Conservation (phyloP, 352 stramenopile species). For the Thraustochytrium sp. region DNA sequence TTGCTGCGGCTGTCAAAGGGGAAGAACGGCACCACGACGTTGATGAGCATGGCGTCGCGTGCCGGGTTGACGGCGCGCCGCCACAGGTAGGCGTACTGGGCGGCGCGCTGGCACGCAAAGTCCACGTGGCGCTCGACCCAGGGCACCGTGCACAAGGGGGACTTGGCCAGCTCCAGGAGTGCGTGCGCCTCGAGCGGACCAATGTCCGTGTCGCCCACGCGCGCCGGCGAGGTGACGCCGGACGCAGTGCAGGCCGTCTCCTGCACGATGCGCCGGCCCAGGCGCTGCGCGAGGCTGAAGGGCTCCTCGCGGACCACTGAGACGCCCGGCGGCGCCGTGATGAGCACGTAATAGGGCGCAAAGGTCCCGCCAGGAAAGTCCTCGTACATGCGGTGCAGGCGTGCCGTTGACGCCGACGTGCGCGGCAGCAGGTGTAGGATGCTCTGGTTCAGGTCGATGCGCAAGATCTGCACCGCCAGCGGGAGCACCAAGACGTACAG, state of each 20-base stretch:
- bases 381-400: background rate
- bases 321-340: background rate
- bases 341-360: constrained; percentile 36
- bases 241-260: background rate
- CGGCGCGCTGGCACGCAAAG: background rate
- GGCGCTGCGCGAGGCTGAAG: background rate
- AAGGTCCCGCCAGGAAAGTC: constrained; percentile 41
- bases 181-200: background rate
- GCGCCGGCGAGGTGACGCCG: background rate
- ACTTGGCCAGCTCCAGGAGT: background rate
- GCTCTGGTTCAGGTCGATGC: background rate
- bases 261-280: background rate
- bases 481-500: background rate
- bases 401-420: background rate
- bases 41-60: constrained; percentile 43
- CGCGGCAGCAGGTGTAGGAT: constrained; percentile 6
- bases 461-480: background rate
- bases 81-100: constrained; percentile 1
- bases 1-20: constrained; percentile 30
- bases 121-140: background rate
- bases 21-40: constrained; percentile 50
- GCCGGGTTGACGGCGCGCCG: background rate
- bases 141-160: background rate
- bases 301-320: background rate
- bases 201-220: background rate